These are phyloP conservation scores for Entamoeba invadens DNA, from an alignment of 208 protist species.

Conservation along the genomic window DNA sequence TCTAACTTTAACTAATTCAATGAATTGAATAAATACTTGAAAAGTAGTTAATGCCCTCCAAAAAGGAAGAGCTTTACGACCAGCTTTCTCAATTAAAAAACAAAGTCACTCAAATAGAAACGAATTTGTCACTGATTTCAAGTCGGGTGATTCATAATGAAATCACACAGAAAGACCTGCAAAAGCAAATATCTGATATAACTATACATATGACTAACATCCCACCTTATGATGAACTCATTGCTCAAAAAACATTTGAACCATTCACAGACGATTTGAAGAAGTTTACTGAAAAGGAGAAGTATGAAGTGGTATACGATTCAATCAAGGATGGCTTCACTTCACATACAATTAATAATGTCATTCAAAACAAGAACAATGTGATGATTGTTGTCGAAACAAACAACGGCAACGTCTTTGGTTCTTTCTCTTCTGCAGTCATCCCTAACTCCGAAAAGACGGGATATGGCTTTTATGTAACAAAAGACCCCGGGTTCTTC, in stretches of 20 bases:
- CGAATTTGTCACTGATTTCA: neutral
- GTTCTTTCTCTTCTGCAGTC: neutral
- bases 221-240: neutral
- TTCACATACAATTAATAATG: neutral
- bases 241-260: neutral
- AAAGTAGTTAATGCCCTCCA: neutral
- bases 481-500: neutral
- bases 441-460: neutral
- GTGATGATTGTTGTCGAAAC: neutral
- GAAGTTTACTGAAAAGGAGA: neutral
- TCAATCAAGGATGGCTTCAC: neutral
- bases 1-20: too few relatives aligned
- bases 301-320: neutral
- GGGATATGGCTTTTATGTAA: neutral
- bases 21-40: too few relatives aligned
- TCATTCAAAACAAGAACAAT: neutral
- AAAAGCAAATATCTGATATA: neutral
- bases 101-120: neutral
- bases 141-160: neutral
- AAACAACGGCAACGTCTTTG: neutral
- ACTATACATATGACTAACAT: neutral
- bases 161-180: neutral
- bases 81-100: neutral
- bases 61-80: neutral
- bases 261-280: neutral